These are phyloP conservation scores for Tripidium arundinaceum DNA, from an alignment of 202 grass and related monocot genomes.

Conservation along the genomic window DNA sequence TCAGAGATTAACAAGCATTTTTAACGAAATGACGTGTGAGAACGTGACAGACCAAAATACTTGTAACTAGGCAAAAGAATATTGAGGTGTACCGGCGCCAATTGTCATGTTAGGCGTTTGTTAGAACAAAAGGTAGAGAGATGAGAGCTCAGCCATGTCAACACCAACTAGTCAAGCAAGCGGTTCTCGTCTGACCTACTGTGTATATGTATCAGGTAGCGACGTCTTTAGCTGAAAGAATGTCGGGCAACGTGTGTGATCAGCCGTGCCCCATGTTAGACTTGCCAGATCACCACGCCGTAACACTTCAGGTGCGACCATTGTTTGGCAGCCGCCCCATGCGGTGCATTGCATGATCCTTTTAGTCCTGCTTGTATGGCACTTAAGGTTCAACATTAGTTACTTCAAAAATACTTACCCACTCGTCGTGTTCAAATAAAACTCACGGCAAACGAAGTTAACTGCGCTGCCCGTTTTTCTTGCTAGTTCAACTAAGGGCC, in stretches of 20 bases:
- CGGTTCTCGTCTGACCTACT: neutral
- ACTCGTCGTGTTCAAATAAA: neutral
- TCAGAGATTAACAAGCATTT: conserved; percentile 16
- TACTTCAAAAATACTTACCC: neutral
- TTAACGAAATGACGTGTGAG: conserved; percentile 9
- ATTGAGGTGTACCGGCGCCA: neutral
- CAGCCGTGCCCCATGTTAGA: conserved; percentile 8
- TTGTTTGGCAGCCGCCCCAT: neutral
- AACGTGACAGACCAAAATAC: conserved; percentile 12
- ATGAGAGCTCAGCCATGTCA: conserved; percentile 8
- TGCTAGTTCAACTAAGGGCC: no score
- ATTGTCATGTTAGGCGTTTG: conserved; percentile 24
- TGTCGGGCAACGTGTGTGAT: conserved; percentile 8
- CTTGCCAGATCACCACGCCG: neutral
- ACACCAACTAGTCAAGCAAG: neutral
- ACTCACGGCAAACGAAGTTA: no score
- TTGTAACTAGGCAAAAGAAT: neutral
- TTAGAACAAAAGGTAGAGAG: neutral
- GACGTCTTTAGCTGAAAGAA: conserved; percentile 17
- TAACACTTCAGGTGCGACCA: neutral
- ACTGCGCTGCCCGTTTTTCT: no score
- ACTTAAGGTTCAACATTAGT: neutral
- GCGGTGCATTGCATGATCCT: neutral
- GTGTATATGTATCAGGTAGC: neutral
- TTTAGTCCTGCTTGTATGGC: neutral